Evolutionary conservation across 1,139 yeast genomes (phyloP).

Genomic region (Hansenula sp.): DNA sequence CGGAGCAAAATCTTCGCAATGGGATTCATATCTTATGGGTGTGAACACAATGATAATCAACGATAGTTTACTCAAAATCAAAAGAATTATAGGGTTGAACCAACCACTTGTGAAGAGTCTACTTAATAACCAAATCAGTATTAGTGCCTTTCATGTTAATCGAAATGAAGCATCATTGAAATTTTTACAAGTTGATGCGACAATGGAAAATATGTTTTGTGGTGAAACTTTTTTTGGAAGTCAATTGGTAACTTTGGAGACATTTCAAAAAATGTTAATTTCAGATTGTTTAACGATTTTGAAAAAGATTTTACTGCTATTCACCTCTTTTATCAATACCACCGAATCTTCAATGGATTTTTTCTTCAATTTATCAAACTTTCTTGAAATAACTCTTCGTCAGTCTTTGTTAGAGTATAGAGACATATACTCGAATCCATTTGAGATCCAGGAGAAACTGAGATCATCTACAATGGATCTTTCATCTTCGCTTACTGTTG

Average conservation of each 20-base stretch:
- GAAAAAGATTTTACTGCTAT: neutral
- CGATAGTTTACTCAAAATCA: neutral
- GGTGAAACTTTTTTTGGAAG: neutral
- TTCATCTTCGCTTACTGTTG: neutral
- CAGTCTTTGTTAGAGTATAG: neutral
- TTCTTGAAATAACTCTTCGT: neutral
- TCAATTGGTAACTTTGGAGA: neutral
- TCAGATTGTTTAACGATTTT: constrained; percentile 1
- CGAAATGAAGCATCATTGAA: constrained; percentile 2
- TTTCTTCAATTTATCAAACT: constrained; percentile 6
- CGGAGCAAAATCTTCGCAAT: neutral
- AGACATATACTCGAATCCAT: neutral
- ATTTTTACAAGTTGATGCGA: neutral
- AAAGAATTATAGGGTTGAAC: neutral
- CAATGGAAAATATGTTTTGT: neutral
- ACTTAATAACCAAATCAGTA: neutral
- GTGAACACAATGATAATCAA: neutral
- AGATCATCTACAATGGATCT: neutral
- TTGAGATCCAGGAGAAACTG: neutral
- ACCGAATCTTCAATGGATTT: constrained; percentile 5
- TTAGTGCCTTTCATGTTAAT: neutral
- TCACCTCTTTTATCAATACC: constrained; percentile 1
- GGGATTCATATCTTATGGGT: neutral
- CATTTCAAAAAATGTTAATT: neutral
- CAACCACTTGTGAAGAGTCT: neutral